phyloP scores from a whole-genome alignment of 495 filamentous ascomycete species.

The Penicillium salamii region DNA sequence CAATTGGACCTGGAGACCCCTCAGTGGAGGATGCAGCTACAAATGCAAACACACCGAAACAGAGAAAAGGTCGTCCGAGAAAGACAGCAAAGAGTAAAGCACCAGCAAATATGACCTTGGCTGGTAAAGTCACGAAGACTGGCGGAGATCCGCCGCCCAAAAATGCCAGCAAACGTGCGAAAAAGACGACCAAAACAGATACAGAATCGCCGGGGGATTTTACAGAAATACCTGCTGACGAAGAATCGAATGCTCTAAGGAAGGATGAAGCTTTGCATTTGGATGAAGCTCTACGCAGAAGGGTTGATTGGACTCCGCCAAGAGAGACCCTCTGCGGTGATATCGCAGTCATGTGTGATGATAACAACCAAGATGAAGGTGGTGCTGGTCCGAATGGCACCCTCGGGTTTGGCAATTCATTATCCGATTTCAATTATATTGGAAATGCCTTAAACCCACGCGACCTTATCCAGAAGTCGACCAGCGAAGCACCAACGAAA shows the following conservation, averaged over 20 bases:
- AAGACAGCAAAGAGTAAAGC: constrained; percentile 19
- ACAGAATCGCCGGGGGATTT: background rate
- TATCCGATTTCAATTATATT: constrained; percentile 36
- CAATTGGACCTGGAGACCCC: background rate
- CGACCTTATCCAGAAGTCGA: constrained; percentile 6
- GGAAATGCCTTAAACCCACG: constrained; percentile 9
- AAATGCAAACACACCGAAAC: constrained; percentile 17
- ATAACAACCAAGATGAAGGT: background rate
- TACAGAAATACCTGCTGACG: background rate
- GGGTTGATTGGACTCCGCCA: constrained; percentile 47
- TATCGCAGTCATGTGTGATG: constrained; percentile 11
- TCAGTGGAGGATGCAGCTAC: constrained; percentile 1
- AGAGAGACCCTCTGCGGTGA: constrained; percentile 14
- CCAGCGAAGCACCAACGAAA: constrained; percentile 35
- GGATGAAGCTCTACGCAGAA: constrained; percentile 35
- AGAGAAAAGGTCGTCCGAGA: constrained; percentile 19
- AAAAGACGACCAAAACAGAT: constrained; percentile 8
- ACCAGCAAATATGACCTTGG: constrained; percentile 31
- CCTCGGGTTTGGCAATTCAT: constrained; percentile 24
- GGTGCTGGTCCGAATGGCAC: background rate
- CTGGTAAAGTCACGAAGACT: constrained; percentile 35
- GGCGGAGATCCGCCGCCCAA: constrained; percentile 14
- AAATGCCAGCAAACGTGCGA: constrained; percentile 10
- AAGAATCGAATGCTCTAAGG: constrained; percentile 10
- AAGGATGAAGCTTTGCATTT: constrained; percentile 28